These are phyloP conservation scores for Coemansia sp. DNA, from an alignment of 192 early-diverging fungal genomes.

Conservation along the genomic window DNA sequence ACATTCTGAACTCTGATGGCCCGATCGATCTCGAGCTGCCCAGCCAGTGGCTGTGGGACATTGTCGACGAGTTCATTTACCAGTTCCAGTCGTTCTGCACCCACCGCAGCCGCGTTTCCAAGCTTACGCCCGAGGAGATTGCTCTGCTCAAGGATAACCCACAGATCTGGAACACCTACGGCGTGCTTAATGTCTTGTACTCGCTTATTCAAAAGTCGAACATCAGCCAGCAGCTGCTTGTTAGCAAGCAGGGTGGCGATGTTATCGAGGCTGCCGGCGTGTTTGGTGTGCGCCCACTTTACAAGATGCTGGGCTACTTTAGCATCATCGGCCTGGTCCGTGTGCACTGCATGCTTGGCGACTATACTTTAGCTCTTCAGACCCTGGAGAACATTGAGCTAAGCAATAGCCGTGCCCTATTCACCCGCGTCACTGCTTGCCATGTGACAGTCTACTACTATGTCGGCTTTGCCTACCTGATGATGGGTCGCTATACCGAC, in stretches of 20 bases:
- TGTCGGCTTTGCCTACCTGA: conserved; percentile 96
- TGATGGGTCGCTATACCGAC: conserved; percentile 96
- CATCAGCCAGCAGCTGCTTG: conserved; percentile 90
- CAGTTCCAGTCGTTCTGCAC: conserved; percentile 98
- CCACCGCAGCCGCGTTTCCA: conserved; percentile 83
- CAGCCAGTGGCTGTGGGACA: conserved; percentile 99
- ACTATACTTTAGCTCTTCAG: conserved; percentile 93
- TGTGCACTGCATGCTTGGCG: conserved; percentile 93
- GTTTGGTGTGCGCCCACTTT: conserved; percentile 84
- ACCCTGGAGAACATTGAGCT: conserved; percentile 96
- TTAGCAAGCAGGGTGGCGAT: conserved; percentile 86
- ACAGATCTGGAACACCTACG: conserved; percentile 94
- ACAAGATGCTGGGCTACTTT: conserved; percentile 98
- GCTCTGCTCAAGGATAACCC: conserved; percentile 78
- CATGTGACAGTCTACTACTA: conserved; percentile 98
- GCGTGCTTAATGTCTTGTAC: conserved; percentile 94
- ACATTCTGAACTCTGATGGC: conserved; percentile 80
- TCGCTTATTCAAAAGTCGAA: conserved; percentile 93
- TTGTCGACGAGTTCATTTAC: conserved; percentile 99
- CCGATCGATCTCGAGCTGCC: conserved; percentile 91
- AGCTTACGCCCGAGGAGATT: conserved; percentile 77
- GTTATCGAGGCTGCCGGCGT: conserved; percentile 85
- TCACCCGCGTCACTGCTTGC: conserved; percentile 94
- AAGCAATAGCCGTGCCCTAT: conserved; percentile 85
- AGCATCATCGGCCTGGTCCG: conserved; percentile 88